Percentiles rank a stretch among this genome's conserved stretches.
These are phyloP conservation scores for Porodaedalea pini DNA, from an alignment of 1,284 basidiomycete genomes.

Conservation along the genomic window DNA sequence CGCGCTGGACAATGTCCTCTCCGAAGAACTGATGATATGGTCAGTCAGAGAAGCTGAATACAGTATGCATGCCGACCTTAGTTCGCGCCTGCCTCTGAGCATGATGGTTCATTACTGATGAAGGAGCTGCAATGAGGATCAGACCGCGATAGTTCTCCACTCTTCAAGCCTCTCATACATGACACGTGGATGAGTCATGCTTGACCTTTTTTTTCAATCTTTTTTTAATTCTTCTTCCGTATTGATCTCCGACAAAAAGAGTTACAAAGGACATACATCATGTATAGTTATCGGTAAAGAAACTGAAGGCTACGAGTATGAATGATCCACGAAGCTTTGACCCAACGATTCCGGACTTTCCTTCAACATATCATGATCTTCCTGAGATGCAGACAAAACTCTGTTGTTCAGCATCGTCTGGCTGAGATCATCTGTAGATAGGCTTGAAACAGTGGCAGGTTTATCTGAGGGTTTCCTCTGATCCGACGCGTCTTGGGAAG, in stretches of 20 bases:
- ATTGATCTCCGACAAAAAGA: too few relatives aligned
- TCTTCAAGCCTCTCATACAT: not conserved
- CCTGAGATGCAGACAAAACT: constrained; percentile 3
- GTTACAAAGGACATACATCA: too few relatives aligned
- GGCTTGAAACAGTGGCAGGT: not conserved
- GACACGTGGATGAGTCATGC: not conserved
- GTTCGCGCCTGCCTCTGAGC: not conserved
- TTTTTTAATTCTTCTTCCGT: too few relatives aligned
- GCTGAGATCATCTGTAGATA: not conserved
- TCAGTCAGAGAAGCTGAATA: not conserved
- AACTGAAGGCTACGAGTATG: not conserved
- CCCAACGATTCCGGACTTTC: constrained; percentile 13
- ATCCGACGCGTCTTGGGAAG: not conserved
- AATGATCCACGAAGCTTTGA: not conserved
- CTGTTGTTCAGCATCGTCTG: not conserved
- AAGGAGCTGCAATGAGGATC: not conserved
- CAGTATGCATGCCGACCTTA: not conserved
- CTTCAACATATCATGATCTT: constrained; percentile 15
- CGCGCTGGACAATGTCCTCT: constrained; percentile 66
- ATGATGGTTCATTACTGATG: not conserved
- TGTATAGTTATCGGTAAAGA: too few relatives aligned
- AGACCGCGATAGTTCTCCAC: not conserved
- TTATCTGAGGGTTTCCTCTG: not conserved
- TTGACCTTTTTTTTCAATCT: not conserved
- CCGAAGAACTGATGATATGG: constrained; percentile 59